phyloP scores from a whole-genome alignment of 2,329 filamentous ascomycete species.

The Penicillium fuscoglaucum region DNA sequence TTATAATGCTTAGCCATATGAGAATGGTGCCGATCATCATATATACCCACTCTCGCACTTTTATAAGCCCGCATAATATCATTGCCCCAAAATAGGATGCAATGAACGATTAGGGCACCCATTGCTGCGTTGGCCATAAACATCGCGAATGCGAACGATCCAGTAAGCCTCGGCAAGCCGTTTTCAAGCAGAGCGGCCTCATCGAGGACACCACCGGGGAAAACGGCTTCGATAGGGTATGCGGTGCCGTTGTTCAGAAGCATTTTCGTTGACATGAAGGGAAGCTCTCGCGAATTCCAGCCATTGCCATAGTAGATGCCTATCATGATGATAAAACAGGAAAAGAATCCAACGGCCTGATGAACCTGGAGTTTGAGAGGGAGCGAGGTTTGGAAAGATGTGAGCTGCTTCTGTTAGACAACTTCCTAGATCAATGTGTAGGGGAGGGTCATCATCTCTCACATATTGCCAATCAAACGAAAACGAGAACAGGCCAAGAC shows the following conservation, averaged over 20 bases:
- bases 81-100: conserved; percentile 56
- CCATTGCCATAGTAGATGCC: conserved; percentile 54
- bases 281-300: conserved; percentile 51
- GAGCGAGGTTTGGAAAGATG: conserved; percentile 55
- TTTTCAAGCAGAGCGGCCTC: conserved; percentile 43
- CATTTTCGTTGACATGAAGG: conserved; percentile 58
- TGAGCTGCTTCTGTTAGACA: conserved; percentile 45
- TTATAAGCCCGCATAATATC: conserved; percentile 53
- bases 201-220: conserved; percentile 28
- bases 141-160: conserved; percentile 54
- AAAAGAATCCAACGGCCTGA: conserved; percentile 46
- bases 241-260: conserved; percentile 41
- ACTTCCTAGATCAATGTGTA: too few species aligned
- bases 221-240: conserved; percentile 48
- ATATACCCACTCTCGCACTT: conserved; percentile 46
- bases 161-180: conserved; percentile 52
- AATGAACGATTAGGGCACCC: conserved; percentile 56
- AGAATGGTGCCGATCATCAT: conserved; percentile 54
- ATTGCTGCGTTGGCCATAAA: conserved; percentile 62
- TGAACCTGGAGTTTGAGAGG: conserved; percentile 55
- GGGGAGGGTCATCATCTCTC: conserved; percentile 15
- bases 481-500: conserved; percentile 51
- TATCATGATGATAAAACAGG: conserved; percentile 54
- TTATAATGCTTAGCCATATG: conserved; percentile 57
- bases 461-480: conserved; percentile 57